Evolutionary conservation across 164 flowering plant genomes (phyloP), one percentile per base, ranked within the genome.

Genomic region (Berberis vulgaris): DNA sequence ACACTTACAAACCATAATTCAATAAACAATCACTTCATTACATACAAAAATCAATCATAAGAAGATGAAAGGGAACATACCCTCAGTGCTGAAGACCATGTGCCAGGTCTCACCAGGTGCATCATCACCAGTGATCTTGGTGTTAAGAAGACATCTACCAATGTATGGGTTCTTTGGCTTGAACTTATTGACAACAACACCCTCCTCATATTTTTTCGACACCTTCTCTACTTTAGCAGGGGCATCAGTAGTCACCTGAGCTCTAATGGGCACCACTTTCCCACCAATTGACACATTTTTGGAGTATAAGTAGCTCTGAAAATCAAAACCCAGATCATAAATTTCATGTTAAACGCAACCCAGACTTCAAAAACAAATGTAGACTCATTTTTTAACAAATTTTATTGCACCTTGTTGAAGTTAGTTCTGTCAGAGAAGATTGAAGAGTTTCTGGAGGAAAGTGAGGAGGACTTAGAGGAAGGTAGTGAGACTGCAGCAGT

Each of bases 81-180:
- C 98, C 63, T 91, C 98, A 63, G 97, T 91, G 86, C 78, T 82
- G 83, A 94, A 94, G 69, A 91, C 99, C 97, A 94, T 94, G 80
- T 91, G 99, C 99, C 97, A 91, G 26, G 99, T 94, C 66, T 94
- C 99, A 49, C 99, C 99, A 6, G 99, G 99, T 12, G 99, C 97
- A 77, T 88, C 97, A 62, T 94, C 99, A 3, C 93, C 99, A 6
- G 99, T 94, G 80, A 94, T 83, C 86, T 79, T 91, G 56, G 93
- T 86, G 84, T 91, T 94, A 54, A 94, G 87, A 67, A 94, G 91
- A 73, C 93, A 86, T 62, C 82, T 79, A 3, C 97, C 97, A 67
- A 64, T 63, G 76, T 86, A 94, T 59, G 99, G 99, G 1, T 79
- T 60, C 79, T 87, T 94, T 9, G 99, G 99, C 77, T 67, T 88